A percentile compares a stretch with the other conserved stretches of the same genome.
Evolutionary conservation across 2,329 filamentous ascomycete genomes (phyloP).

Genomic region (Aspergillaceae sp.): DNA sequence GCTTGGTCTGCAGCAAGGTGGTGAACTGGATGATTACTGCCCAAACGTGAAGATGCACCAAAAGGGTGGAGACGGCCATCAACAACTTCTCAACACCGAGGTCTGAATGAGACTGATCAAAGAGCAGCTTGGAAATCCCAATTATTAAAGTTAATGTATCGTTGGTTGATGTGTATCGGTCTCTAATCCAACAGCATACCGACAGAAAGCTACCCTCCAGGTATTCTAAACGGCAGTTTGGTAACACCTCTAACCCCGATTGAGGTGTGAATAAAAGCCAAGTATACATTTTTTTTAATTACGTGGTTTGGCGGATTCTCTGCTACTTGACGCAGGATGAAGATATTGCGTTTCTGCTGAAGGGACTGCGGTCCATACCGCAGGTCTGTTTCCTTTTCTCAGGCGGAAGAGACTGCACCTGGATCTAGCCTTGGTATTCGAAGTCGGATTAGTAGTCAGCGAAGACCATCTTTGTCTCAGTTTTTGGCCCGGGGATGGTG

Average conservation of each 20-base stretch:
- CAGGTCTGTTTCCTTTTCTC: conserved; percentile 11
- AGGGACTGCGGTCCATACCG: conserved; percentile 37
- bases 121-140: conserved; percentile 19
- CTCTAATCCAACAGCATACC: no score
- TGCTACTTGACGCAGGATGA: conserved; percentile 48
- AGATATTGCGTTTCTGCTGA: conserved; percentile 49
- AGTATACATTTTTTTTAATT: conserved; percentile 49
- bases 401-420: conserved; percentile 14
- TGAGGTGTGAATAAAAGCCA: conserved; percentile 49
- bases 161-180: conserved; percentile 29
- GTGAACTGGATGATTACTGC: no score
- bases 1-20: no score
- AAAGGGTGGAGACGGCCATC: no score
- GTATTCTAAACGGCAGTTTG: conserved; percentile 51
- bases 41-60: no score
- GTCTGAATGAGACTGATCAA: no score
- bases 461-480: conserved; percentile 17
- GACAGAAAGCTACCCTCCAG: conserved; percentile 21
- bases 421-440: conserved; percentile 6
- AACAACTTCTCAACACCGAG: no score
- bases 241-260: conserved; percentile 43
- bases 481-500: no score
- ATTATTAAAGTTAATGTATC: conserved; percentile 33
- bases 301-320: conserved; percentile 55
- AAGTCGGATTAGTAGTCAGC: conserved; percentile 14